phyloP scores from a whole-genome alignment of 805 yeast genomes.

The Candida koratica region DNA sequence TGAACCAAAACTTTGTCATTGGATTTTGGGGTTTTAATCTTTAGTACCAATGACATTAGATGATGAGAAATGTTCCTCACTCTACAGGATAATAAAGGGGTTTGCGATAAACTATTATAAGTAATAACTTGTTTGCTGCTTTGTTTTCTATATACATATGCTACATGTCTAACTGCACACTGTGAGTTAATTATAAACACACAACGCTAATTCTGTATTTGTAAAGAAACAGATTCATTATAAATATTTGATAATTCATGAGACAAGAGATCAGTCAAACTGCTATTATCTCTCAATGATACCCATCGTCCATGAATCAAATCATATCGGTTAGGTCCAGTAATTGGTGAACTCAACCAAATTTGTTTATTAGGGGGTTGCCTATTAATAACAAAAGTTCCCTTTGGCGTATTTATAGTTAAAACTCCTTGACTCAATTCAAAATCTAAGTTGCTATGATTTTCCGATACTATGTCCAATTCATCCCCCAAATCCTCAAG shows the following conservation, averaged over 20 bases:
- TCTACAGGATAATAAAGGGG: neutral
- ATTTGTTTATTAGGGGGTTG: slow-evolving; percentile 97
- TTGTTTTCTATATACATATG: too few relatives aligned
- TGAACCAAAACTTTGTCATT: slow-evolving; percentile 3
- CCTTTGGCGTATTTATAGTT: slow-evolving; percentile 62
- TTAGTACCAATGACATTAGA: slow-evolving; percentile 7
- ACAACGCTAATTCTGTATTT: slow-evolving; percentile 14
- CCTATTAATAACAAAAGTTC: slow-evolving; percentile 89
- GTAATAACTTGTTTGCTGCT: too few relatives aligned
- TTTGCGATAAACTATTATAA: too few relatives aligned
- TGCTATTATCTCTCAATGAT: slow-evolving; percentile 59
- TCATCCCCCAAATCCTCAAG: slow-evolving; percentile 65
- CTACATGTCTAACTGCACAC: too few relatives aligned
- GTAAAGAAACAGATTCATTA: slow-evolving; percentile 20
- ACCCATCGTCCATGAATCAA: slow-evolving; percentile 72
- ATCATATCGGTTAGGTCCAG: slow-evolving; percentile 84
- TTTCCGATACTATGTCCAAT: slow-evolving; percentile 65
- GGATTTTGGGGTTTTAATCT: slow-evolving; percentile 1
- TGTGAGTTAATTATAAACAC: too few relatives aligned
- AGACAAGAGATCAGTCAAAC: slow-evolving; percentile 32
- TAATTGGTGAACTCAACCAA: slow-evolving; percentile 90
- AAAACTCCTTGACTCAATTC: slow-evolving; percentile 86
- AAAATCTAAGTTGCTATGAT: slow-evolving; percentile 60
- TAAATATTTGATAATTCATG: slow-evolving; percentile 31
- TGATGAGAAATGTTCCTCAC: neutral